Percentiles rank a stretch among this genome's conserved stretches.
Conservation (phyloP, 352 stramenopile species). For the Globisporangium alternatum region DNA sequence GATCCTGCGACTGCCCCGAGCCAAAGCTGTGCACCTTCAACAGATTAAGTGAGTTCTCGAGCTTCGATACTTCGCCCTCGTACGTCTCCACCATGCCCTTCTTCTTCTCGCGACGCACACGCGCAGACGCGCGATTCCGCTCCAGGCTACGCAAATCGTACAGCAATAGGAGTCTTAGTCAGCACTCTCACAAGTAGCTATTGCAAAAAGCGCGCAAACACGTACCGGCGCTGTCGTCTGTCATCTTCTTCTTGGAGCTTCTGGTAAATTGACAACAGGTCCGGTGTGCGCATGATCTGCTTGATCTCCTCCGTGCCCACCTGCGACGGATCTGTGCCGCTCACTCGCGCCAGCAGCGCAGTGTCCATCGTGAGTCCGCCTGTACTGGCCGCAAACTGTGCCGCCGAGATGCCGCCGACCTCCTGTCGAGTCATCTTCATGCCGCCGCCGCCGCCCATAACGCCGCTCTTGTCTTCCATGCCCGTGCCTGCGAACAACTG, state of each 20-base stretch:
- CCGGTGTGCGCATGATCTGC: slow-evolving; percentile 83
- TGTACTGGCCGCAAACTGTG: slow-evolving; percentile 80
- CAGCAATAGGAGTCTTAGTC: background rate
- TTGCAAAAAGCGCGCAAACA: background rate
- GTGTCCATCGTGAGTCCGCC: slow-evolving; percentile 78
- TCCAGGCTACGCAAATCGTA: slow-evolving; percentile 36
- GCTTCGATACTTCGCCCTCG: slow-evolving; percentile 82
- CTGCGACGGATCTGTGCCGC: slow-evolving; percentile 67
- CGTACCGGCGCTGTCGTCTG: slow-evolving; percentile 54
- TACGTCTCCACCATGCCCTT: slow-evolving; percentile 88
- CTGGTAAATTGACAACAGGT: slow-evolving; percentile 86
- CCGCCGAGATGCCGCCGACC: slow-evolving; percentile 60
- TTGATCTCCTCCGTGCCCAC: slow-evolving; percentile 85
- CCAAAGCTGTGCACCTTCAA: slow-evolving; percentile 78
- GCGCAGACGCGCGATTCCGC: slow-evolving; percentile 75
- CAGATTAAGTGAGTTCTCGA: slow-evolving; percentile 80
- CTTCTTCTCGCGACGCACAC: slow-evolving; percentile 85
- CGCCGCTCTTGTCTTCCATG: slow-evolving; percentile 18
- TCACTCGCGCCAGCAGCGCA: slow-evolving; percentile 73
- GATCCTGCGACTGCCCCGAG: slow-evolving; percentile 54
- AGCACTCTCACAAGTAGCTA: background rate
- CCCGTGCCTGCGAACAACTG: slow-evolving; percentile 20
- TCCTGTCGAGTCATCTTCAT: slow-evolving; percentile 37
- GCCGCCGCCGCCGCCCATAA: slow-evolving; percentile 27
- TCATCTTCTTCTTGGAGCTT: slow-evolving; percentile 87